Base-by-base conservation (phyloP, 2,329 filamentous ascomycete species). In the Beauveria asiatica region DNA sequence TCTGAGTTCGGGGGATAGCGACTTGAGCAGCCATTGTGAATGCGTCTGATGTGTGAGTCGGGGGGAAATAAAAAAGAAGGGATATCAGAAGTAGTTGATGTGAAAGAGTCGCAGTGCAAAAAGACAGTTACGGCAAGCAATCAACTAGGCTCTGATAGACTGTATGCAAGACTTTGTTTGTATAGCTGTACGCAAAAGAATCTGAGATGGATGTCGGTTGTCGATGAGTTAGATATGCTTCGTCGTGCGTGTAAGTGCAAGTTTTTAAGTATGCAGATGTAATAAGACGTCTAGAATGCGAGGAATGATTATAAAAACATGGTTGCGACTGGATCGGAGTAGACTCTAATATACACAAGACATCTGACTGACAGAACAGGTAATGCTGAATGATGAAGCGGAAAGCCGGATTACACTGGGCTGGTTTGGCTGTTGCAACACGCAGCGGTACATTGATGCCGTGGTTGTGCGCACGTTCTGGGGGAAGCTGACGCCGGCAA, bases 1-100 rank as follows among this genome's bases (percentile, higher is more conserved):
- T 57, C 13, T 61, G 59, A 2, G 46, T 58, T n/a, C 53, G 27
- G 48, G 59, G 59, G 13, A 61, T n/a, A 41, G 49, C 48, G 48
- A 59, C 56, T 46, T 56, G 53, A 19, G 59, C 51, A 27, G 58
- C 44, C 58, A 60, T 60, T 53, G 53, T 51, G 45, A 46, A 39
- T 39, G 53, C n/a, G 21, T 46, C 37, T 60, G 30, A 21, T 23
- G 16, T 60, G 44, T 33, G 7, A 49, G 30, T 23, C 7, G 37
- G 8, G 7, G 37, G 8, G 7, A 42, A 19, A 27, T 42, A 7
- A 46, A 46, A 44, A 33, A 17, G 19, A 27, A 50, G n/a, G 11
- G 30, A 19, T 6, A 10, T n/a, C 5, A 27, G 16, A 45, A 21
- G 27, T 21, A 2, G 23, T 44, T 27, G 48, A 44, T 16, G 39